phyloP scores from a whole-genome alignment of 1,139 yeast species.

The Yamadazyma taylorii region DNA sequence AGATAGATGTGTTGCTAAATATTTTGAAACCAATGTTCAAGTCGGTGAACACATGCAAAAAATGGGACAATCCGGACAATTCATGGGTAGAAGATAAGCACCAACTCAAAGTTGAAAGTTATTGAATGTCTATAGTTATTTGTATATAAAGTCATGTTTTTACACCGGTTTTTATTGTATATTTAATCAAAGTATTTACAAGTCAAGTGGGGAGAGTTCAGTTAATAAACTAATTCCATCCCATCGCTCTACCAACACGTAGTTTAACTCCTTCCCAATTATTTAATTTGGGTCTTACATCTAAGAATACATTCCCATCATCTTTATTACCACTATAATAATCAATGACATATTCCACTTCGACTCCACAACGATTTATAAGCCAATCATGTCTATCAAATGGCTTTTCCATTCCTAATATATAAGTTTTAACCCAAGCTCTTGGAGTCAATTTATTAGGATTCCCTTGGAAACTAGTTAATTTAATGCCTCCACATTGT shows the following conservation, averaged over 20 bases:
- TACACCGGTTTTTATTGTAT: slow-evolving; percentile 3
- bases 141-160: slow-evolving; percentile 4
- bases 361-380: slow-evolving; percentile 81
- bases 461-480: slow-evolving; percentile 89
- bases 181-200: slow-evolving; percentile 7
- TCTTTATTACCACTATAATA: slow-evolving; percentile 69
- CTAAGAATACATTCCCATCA: slow-evolving; percentile 75
- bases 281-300: slow-evolving; percentile 89
- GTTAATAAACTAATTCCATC: slow-evolving; percentile 30
- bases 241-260: slow-evolving; percentile 61
- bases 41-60: slow-evolving; percentile 91
- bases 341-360: slow-evolving; percentile 89
- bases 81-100: slow-evolving; percentile 48
- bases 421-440: slow-evolving; percentile 67
- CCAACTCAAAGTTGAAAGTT: too few relatives aligned
- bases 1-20: slow-evolving; percentile 96
- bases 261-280: slow-evolving; percentile 75
- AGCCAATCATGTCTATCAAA: slow-evolving; percentile 98
- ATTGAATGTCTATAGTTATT: neutral
- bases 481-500: slow-evolving; percentile 78
- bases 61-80: slow-evolving; percentile 59
- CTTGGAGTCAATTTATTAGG: slow-evolving; percentile 82
- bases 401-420: slow-evolving; percentile 72
- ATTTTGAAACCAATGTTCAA: slow-evolving; percentile 93
- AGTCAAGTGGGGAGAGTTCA: neutral